A percentile compares a stretch with the other conserved stretches of the same genome.
phyloP scores from a whole-genome alignment of 306 rosid species.

The Hippophae rhamnoides region DNA sequence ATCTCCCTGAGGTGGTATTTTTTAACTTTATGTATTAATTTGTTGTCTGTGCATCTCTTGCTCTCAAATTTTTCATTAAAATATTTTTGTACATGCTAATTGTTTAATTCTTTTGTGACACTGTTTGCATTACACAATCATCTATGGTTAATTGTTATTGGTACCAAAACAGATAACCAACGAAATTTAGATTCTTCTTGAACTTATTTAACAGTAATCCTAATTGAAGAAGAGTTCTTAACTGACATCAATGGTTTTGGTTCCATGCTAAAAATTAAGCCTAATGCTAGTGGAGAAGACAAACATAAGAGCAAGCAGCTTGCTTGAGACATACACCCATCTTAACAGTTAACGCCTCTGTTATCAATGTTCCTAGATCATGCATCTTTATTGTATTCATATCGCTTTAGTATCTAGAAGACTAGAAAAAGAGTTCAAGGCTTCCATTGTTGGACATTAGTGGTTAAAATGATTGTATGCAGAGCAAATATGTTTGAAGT shows the following conservation, averaged over 20 bases:
- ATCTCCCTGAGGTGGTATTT: constrained; percentile 59
- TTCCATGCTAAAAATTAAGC: not conserved
- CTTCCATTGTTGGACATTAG: too few species aligned
- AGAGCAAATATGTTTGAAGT: not conserved
- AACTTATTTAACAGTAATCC: not conserved
- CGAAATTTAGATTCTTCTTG: not conserved
- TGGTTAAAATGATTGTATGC: too few species aligned
- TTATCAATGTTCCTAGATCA: too few species aligned
- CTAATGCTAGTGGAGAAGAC: too few species aligned
- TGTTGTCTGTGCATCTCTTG: constrained; percentile 11
- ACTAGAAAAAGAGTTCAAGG: too few species aligned
- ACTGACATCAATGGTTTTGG: not conserved
- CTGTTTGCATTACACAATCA: too few species aligned
- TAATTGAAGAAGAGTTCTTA: not conserved
- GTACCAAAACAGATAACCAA: not conserved
- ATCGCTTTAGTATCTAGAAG: too few species aligned
- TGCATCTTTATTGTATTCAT: too few species aligned
- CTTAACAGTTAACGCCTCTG: too few species aligned
- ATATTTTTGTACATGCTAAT: constrained; percentile 10
- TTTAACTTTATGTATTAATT: constrained; percentile 3
- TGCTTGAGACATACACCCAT: too few species aligned
- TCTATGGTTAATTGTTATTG: not conserved
- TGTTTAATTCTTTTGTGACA: not conserved
- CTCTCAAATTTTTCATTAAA: not conserved
- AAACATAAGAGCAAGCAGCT: too few species aligned